Conservation (phyloP, 495 filamentous ascomycete genomes). For the Hyaloscypha bicolor region DNA sequence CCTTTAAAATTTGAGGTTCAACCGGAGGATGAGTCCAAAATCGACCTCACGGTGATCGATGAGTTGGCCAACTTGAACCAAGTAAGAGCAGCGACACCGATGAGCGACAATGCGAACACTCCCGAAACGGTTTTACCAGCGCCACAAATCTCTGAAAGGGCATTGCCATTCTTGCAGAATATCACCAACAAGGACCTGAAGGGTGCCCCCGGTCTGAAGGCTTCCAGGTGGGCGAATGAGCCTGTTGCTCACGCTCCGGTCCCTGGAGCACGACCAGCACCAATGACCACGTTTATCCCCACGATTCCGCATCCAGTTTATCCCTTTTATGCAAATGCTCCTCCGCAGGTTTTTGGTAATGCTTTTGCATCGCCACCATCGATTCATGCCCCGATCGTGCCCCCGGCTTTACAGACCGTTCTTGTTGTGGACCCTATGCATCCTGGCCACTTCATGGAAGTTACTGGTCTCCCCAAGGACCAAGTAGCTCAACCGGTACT, state of each 20-base stretch:
- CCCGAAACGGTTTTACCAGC: too few relatives aligned
- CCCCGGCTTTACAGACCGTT: too few relatives aligned
- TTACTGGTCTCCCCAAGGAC: too few relatives aligned
- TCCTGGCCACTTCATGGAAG: too few relatives aligned
- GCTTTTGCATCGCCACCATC: neutral
- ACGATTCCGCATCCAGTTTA: neutral
- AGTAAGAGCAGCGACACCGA: too few relatives aligned
- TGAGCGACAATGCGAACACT: too few relatives aligned
- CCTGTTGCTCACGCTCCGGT: neutral
- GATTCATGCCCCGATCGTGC: neutral
- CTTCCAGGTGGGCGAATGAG: constrained; percentile 12
- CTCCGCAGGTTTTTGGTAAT: neutral
- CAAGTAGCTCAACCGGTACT: too few relatives aligned
- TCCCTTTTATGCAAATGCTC: neutral
- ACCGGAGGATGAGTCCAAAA: too few relatives aligned
- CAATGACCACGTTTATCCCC: neutral
- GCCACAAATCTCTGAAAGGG: neutral
- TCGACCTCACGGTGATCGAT: too few relatives aligned
- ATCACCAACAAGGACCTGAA: constrained; percentile 6
- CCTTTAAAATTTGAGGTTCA: neutral
- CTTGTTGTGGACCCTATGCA: too few relatives aligned
- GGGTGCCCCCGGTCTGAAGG: neutral
- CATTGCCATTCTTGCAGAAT: neutral
- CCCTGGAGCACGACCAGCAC: neutral
- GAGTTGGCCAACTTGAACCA: too few relatives aligned